Base-by-base conservation (phyloP, 208 protist genomes). In the Naegleria gruberi region DNA sequence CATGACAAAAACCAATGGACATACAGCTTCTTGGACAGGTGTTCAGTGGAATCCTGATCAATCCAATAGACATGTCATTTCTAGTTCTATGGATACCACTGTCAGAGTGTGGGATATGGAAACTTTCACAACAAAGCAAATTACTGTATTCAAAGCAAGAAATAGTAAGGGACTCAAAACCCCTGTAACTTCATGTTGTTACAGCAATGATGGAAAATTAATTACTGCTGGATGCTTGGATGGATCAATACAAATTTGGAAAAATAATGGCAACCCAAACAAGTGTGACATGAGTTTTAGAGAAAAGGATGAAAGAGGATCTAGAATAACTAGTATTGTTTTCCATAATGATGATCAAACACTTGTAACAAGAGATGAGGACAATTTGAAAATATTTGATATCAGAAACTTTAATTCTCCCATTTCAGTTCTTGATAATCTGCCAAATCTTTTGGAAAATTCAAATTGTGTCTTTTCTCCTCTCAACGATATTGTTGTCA, bases 1-100 rank as follows among this genome's bases (percentile, higher is more conserved):
- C 37, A 91, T 88, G 81, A 43, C 4, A 15, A 55, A 91, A 37
- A 91, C 89, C 0, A 73, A 2, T 5, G 89, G 89, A 34, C 89
- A 91, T 55, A 65, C 44, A 30, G 37, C 74, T 40, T 34, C 77
- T 37, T 40, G 90, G 8, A 83, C 41, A 23, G 41, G 77, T 40
- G 46, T 45, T 44, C 5, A 73, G 19, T 91, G 89, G 89, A 74
- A 91, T 87, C 89, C 89, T 42, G 65, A 77, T 37, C 26, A 19
- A 34, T 37, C 19, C 26, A 44, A 87, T 51, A 10, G n/a, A 40
- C 5, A 17, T 45, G 30, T 40, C 26, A 34, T 86, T 73, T 82
- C 77, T 55, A 44, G 46, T n/a, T 74, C 46, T 23, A n/a, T 74
- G n/a, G 85, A 89, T 74, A n/a, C 46, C 47, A 89, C 85, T 26